Evolutionary conservation across 352 stramenopile species (phyloP).

Genomic region (Phytophthora macrochlamydospora): DNA sequence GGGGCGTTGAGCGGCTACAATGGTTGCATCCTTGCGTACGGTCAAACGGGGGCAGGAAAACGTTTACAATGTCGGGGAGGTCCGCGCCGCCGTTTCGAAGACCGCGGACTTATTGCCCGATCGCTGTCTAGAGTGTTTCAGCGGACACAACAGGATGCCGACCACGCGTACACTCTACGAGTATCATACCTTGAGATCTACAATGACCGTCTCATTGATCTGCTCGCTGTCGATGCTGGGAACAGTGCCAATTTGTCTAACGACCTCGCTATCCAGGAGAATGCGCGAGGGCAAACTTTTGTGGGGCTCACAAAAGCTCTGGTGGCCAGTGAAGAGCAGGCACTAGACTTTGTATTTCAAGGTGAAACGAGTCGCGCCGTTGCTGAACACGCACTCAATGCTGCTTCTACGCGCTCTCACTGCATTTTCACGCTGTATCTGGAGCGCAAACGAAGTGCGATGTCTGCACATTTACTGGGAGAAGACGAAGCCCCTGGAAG

Average conservation of each 20-base stretch:
- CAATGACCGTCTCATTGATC: slow-evolving; percentile 90
- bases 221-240: slow-evolving; percentile 51
- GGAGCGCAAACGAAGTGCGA: slow-evolving; percentile 41
- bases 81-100: slow-evolving; percentile 52
- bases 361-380: slow-evolving; percentile 81
- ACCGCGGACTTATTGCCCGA: slow-evolving; percentile 66
- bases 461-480: slow-evolving; percentile 28
- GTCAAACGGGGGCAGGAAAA: slow-evolving; percentile 76
- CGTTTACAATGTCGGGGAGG: slow-evolving; percentile 75
- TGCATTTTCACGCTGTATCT: slow-evolving; percentile 85
- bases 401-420: slow-evolving; percentile 74
- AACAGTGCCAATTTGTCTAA: slow-evolving; percentile 14
- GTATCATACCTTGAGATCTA: slow-evolving; percentile 91
- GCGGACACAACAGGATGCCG: slow-evolving; percentile 45
- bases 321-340: slow-evolving; percentile 71
- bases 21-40: slow-evolving; percentile 77
- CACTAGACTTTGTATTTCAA: slow-evolving; percentile 79
- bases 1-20: slow-evolving; percentile 75
- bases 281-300: slow-evolving; percentile 69
- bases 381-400: slow-evolving; percentile 83
- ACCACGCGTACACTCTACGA: slow-evolving; percentile 59
- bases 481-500: slow-evolving; percentile 18
- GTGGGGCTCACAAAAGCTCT: slow-evolving; percentile 63
- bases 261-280: slow-evolving; percentile 64
- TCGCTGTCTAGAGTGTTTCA: slow-evolving; percentile 65